These are phyloP conservation scores for Acanthamoeba sp. DNA, from an alignment of 208 protist species.

Conservation along the genomic window DNA sequence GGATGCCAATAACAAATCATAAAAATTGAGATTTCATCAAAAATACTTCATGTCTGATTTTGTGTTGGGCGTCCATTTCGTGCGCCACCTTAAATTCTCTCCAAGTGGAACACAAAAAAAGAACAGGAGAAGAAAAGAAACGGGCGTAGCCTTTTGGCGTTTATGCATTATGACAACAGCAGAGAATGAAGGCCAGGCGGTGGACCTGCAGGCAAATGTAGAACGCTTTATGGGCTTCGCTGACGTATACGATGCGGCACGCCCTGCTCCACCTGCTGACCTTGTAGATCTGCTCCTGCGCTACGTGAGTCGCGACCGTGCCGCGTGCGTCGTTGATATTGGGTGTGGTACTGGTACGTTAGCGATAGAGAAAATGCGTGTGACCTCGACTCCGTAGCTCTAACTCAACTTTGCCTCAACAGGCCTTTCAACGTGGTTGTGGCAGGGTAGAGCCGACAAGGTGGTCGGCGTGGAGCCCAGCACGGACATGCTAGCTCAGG, in stretches of 20 bases:
- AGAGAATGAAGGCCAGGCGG: not conserved
- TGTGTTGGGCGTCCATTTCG: too few relatives aligned
- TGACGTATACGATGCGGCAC: not conserved
- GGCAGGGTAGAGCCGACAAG: not conserved
- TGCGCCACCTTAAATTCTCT: too few relatives aligned
- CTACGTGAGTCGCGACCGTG: not conserved
- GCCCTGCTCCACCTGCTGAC: not conserved
- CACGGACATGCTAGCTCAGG: constrained; percentile 1
- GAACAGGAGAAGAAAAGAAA: too few relatives aligned
- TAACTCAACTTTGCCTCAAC: not conserved
- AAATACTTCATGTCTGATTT: too few relatives aligned
- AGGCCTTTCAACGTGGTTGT: constrained; percentile 8
- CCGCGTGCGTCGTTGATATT: constrained; percentile 1
- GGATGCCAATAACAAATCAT: too few relatives aligned
- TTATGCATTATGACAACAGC: too few relatives aligned
- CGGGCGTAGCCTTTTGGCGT: too few relatives aligned
- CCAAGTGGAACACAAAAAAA: too few relatives aligned
- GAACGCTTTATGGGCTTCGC: constrained; percentile 36
- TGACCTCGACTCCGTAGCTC: not conserved
- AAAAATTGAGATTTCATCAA: too few relatives aligned
- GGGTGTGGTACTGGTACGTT: constrained; percentile 3
- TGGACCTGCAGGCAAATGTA: constrained; percentile 12
- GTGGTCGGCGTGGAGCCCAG: constrained; percentile 26
- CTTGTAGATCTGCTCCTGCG: not conserved
- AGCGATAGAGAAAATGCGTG: not conserved